Evolutionary conservation across 805 yeast species (phyloP), one percentile per base, ranked within the genome.

Genomic region (Saturnispora bothae): DNA sequence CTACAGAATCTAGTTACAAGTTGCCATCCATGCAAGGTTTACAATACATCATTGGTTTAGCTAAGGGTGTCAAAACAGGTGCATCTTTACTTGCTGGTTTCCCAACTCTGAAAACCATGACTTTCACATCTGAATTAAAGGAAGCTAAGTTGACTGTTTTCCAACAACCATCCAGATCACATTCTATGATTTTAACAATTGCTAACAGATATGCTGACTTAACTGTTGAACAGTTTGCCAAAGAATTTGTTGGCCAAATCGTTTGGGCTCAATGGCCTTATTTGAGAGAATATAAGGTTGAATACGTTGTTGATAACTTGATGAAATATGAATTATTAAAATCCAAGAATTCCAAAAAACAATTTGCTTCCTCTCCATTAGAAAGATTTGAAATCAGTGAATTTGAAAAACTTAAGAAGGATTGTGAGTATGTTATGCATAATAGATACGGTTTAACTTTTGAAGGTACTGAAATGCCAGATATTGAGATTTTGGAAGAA

Each of bases 261-360:
- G 80, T 83, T 3, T 88, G 77, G 54, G 73, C 83, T 10, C 74
- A 78, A 48, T 92, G 95, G 89, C 99, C 99, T n/a, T 83, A 75
- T 52, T 64, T 92, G 47, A 70, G 77, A 48, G 96, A 89, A 60
- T 80, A 86, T 8, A 75, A 71, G 51, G 76, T 89, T 29, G 64
- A 76, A 10, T 67, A 69, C 17, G 71, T 89, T 4, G 55, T 67
- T 26, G 88, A 82, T 54, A 71, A 67, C 12, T 57, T 64, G 14
- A 60, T 57, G 48, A 65, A 63, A 32, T 82, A 71, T 49, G 73
- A 65, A 36, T 53, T 55, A 3, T 46, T 56, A 26, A 68, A 60
- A 43, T 48, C 57, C 19, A 50, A 49, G 25, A 25, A 49, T 13
- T 47, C 49, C 10, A 50, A 54, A 35, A 53, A 60, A 4, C 34